A percentile compares a stretch with the other conserved stretches of the same genome.
Conservation (phyloP, 1,139 yeast species). For the Geotrichum citri-aurantii region DNA sequence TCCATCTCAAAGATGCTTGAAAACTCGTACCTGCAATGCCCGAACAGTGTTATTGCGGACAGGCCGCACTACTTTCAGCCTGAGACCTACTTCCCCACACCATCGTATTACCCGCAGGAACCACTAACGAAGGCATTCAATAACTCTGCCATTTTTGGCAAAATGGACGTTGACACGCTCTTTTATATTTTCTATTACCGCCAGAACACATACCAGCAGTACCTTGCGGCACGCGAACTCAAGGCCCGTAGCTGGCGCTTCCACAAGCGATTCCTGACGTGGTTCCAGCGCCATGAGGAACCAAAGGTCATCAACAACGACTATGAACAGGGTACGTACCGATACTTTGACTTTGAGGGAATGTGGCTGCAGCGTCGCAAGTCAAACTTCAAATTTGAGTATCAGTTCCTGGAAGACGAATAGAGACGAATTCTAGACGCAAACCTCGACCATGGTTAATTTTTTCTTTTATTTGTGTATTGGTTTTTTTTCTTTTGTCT, state of each 20-base stretch:
- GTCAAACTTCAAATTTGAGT: slow-evolving; percentile 58
- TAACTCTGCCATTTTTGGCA: slow-evolving; percentile 44
- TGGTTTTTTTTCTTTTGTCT: no score
- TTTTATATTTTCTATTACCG: slow-evolving; percentile 88
- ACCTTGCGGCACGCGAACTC: slow-evolving; percentile 79
- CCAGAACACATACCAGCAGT: slow-evolving; percentile 64
- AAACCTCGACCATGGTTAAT: no score
- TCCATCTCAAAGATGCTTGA: slow-evolving; percentile 59
- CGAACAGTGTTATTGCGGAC: slow-evolving; percentile 89
- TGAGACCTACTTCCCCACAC: slow-evolving; percentile 79
- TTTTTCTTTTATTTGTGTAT: no score
- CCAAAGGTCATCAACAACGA: slow-evolving; percentile 45
- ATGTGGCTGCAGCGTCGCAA: slow-evolving; percentile 83
- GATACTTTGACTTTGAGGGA: slow-evolving; percentile 87
- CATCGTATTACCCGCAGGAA: slow-evolving; percentile 87
- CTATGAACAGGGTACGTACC: slow-evolving; percentile 51
- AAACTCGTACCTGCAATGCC: slow-evolving; percentile 76
- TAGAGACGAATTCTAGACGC: no score
- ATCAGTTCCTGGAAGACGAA: slow-evolving; percentile 42
- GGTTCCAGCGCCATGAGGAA: slow-evolving; percentile 70
- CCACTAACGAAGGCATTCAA: slow-evolving; percentile 44
- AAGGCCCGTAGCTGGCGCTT: slow-evolving; percentile 82
- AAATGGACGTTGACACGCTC: slow-evolving; percentile 80
- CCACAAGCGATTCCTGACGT: slow-evolving; percentile 68
- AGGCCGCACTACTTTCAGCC: slow-evolving; percentile 72